phyloP scores from a whole-genome alignment of 2,329 filamentous ascomycete genomes.

The Onygenales sp. region DNA sequence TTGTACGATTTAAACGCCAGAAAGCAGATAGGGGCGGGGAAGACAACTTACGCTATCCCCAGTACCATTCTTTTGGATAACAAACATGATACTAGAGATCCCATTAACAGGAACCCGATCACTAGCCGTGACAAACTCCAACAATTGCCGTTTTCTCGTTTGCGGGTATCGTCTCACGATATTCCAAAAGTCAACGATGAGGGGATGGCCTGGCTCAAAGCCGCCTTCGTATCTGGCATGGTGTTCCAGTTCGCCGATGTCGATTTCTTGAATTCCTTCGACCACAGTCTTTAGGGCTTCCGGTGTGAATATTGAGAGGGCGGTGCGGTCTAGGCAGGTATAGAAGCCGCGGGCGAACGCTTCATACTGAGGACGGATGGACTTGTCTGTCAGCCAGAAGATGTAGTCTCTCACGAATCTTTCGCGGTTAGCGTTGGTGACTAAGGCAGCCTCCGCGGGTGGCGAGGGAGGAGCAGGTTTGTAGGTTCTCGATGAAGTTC shows the following conservation, averaged over 20 bases:
- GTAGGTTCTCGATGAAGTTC: slow-evolving; percentile 15
- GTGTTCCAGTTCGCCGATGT: slow-evolving; percentile 61
- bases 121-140: slow-evolving; percentile 92
- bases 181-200: slow-evolving; percentile 74
- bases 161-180: slow-evolving; percentile 58
- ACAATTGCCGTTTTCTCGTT: slow-evolving; percentile 61
- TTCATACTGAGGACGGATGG: slow-evolving; percentile 64
- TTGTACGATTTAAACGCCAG: neutral
- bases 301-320: slow-evolving; percentile 63
- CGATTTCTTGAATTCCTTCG: slow-evolving; percentile 74
- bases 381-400: slow-evolving; percentile 68
- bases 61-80: slow-evolving; percentile 67
- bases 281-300: slow-evolving; percentile 65
- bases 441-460: slow-evolving; percentile 48
- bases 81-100: slow-evolving; percentile 70
- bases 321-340: slow-evolving; percentile 60
- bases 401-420: slow-evolving; percentile 80
- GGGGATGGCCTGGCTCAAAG: slow-evolving; percentile 59
- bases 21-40: neutral
- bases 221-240: slow-evolving; percentile 69
- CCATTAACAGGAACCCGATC: slow-evolving; percentile 85
- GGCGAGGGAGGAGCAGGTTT: slow-evolving; percentile 20
- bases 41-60: slow-evolving; percentile 39
- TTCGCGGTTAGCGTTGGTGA: slow-evolving; percentile 70
- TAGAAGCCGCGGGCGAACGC: slow-evolving; percentile 78